Evolutionary conservation across 805 yeast genomes (phyloP), one percentile per base, ranked within the genome.

Genomic region (Debaryomyces castellii): DNA sequence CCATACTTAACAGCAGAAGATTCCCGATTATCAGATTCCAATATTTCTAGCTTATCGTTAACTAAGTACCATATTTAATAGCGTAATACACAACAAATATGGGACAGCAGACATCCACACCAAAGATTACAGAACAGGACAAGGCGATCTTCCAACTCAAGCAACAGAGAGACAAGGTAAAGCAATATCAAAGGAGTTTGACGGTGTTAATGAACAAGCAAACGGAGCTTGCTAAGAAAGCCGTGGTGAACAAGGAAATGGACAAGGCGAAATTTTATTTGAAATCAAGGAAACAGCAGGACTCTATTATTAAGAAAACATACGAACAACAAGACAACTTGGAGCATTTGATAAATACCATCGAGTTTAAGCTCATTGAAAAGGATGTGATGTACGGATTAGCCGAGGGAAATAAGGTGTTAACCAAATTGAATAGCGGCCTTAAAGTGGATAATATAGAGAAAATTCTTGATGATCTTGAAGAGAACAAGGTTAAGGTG

Each of bases 311-410:
- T 2, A 68, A 69, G 20, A 85, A 83, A 52, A 85, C 96, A 0
- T 85, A 83, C 32, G 81, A 77, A 36, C 99, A 94, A 64, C 70
- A 91, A 24, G 85, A 83, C 46, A 85, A 87, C 32, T 64, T 94
- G 30, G 97, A 92, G 62, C 78, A 81, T 48, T 77, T 94, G 62
- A 85, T 89, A 7, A 78, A 82, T 18, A 83, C 83, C 8, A 86
- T 94, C 30, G 98, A 94, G 64, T 90, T 89, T 68, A 92, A 96
- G 57, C 67, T 89, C 47, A 83, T 94, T 25, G 98, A 94, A 60
- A 81, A 82, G 51, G 96, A 90, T 56, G 90, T 94, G 35, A 53
- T 91, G 3, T 78, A 77, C 47, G 97, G 97, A 0, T 69, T 94
- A 24, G 76, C 83, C 53, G 83, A 85, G 52, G 98, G 99, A 20